Percentiles rank a stretch among this genome's conserved stretches.
phyloP scores from a whole-genome alignment of 176 grass and related monocot genomes.

The Chrysopogon serrulatus region DNA sequence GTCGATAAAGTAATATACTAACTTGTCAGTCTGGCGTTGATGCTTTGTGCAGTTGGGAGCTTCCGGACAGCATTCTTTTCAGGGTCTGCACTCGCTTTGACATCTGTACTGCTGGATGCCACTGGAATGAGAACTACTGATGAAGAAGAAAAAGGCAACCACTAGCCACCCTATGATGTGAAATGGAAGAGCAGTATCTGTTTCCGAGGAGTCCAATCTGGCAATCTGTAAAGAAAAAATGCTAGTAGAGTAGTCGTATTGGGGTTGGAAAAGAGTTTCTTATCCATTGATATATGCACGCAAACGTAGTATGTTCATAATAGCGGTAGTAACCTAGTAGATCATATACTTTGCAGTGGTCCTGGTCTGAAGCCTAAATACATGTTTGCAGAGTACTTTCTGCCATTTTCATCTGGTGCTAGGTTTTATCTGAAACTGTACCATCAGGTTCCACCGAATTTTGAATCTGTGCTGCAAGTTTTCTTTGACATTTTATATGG shows the following conservation, averaged over 20 bases:
- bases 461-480: background rate
- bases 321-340: background rate
- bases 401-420: background rate
- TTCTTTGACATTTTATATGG: background rate
- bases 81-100: constrained; percentile 44
- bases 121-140: constrained; percentile 39
- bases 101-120: constrained; percentile 39
- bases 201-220: background rate
- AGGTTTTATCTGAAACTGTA: background rate
- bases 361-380: background rate
- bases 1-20: background rate
- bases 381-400: background rate
- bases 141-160: constrained; percentile 22
- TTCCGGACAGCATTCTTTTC: constrained; percentile 27
- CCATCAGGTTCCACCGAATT: background rate
- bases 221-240: background rate
- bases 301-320: constrained; percentile 20
- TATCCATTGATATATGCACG: background rate
- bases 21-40: constrained; percentile 1
- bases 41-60: constrained; percentile 29
- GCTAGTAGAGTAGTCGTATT: background rate
- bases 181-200: constrained; percentile 2
- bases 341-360: background rate
- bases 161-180: background rate
- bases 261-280: background rate